Base-by-base conservation (phyloP, 176 grass and related monocot species). In the Triticum urartu region DNA sequence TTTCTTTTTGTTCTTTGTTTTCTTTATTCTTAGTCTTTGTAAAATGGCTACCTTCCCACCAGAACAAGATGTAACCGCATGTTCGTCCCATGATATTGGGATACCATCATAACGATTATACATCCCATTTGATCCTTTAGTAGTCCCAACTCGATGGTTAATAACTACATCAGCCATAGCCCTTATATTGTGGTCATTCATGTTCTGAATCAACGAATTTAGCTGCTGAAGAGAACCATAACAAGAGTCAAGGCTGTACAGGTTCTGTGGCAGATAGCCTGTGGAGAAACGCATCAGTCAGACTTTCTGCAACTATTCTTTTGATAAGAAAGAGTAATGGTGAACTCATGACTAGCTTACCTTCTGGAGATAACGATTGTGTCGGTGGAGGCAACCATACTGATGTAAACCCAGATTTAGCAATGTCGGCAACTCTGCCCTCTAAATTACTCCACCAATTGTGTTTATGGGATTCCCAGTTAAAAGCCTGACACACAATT, bases 101-200 rank as follows among this genome's bases (percentile, higher is more conserved):
- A 99, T 96, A 68, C 94, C 90, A 78, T 99, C 94, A 85, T 91
- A 99, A n/a, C 97, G 88, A 90, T 94, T 99, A 77, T 94, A 94
- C 70, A 77, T 79, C 77, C 97, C 97, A 72, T 85, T 90, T 38
- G 74, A 91, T 77, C 97, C 97, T 87, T 89, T 48, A 68, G 90
- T 92, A 72, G 97, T 99, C 38, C 94, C 97, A 82, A 94, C 89
- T 93, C 97, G 91, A 88, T 99, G 97, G 76, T 99, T 96, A 72
- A 99, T 94, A 89, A 99, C 97, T 58, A 99, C 84, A 92, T 99
- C 97, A 54, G 87, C 94, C 90, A 99, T 94, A 87, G 92, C 94
- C 79, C 97, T 96, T 66, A 96, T 33, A 72, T 92, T 91, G 72
- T 99, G 79, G 25, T 99, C 78, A 28, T 88, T 81, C 90, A 96